Evolutionary conservation across 1,139 yeast genomes (phyloP).

Genomic region (Wickerhamomyces sp.): DNA sequence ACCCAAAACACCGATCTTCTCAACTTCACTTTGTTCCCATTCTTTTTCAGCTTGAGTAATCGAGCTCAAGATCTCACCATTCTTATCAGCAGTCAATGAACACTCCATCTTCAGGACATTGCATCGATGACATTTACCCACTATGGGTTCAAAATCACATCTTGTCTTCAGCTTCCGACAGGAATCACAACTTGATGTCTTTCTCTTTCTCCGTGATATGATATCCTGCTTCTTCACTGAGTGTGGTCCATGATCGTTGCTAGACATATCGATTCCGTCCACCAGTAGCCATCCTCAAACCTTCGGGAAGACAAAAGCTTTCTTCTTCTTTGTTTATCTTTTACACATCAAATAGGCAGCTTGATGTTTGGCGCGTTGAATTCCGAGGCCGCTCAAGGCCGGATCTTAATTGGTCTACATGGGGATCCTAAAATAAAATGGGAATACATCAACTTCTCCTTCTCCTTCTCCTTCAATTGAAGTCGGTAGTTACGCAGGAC

Average conservation of each 20-base stretch:
- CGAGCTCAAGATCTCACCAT: conserved; percentile 19
- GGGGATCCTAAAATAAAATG: no score
- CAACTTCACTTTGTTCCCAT: neutral
- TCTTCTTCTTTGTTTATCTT: neutral
- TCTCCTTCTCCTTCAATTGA: no score
- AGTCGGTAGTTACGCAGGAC: no score
- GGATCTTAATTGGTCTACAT: no score
- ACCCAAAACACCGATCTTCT: neutral
- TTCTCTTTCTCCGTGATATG: conserved; percentile 34
- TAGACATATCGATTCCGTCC: neutral
- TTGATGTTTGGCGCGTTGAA: no score
- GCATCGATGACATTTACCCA: conserved; percentile 45
- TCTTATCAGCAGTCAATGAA: conserved; percentile 35
- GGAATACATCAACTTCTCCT: no score
- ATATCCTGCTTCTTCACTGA: neutral
- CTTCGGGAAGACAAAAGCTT: neutral
- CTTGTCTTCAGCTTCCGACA: conserved; percentile 51
- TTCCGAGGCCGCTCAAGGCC: no score
- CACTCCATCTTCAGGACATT: conserved; percentile 39
- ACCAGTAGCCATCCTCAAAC: no score
- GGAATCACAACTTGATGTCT: conserved; percentile 43
- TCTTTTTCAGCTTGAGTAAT: conserved; percentile 8
- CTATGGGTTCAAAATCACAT: conserved; percentile 40
- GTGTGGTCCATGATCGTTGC: no score
- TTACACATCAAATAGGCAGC: no score